Base-by-base conservation (phyloP, 345 rosid species). In the Eucalyptus polybractea region DNA sequence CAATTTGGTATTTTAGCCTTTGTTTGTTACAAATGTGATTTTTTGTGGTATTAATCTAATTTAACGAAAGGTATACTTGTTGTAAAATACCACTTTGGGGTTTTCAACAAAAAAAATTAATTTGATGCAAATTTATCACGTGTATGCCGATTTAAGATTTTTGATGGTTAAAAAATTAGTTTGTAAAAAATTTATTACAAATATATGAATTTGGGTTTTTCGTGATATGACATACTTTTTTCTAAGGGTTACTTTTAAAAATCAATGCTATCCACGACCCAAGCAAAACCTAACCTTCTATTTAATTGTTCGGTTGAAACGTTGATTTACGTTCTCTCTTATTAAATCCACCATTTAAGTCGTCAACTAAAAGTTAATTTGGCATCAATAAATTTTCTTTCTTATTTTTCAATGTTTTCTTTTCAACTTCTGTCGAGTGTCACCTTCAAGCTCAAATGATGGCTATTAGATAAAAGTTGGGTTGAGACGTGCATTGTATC, bases 121-220 rank as follows among this genome's bases (percentile, higher is more conserved):
- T 53, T 53, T 53, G 0, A 21, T 0, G 1, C 0, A 53, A 53
- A 19, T 53, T 53, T 53, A 53, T 53, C 1, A 19, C 0, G 3
- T 0, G 0, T 53, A 1, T 53, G 7, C 1, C 2, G 1, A 53
- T 7, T 53, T 53, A 19, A 0, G 5, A 0, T 53, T 53, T 17
- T 19, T 19, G 0, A 8, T 19, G 1, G 2, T 19, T 53, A 53
- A 53, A 53, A 53, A 53, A 53, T 53, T 53, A 53, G 4, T 53
- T 53, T 56, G 11, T 0, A 10, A 56, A 56, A 10, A 4, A 2
- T 2, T 56, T 24, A 10, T 22, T 4, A 24, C 0, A 56, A 24
- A 56, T 56, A 56, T 56, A 24, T 56, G 0, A 56, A 0, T 56
- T 24, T 56, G 0, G 3, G 1, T 24, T 10, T 24, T 24, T 56